These are phyloP conservation scores for Grosmannia serpens DNA, from an alignment of 2,329 filamentous ascomycete species.

Conservation along the genomic window DNA sequence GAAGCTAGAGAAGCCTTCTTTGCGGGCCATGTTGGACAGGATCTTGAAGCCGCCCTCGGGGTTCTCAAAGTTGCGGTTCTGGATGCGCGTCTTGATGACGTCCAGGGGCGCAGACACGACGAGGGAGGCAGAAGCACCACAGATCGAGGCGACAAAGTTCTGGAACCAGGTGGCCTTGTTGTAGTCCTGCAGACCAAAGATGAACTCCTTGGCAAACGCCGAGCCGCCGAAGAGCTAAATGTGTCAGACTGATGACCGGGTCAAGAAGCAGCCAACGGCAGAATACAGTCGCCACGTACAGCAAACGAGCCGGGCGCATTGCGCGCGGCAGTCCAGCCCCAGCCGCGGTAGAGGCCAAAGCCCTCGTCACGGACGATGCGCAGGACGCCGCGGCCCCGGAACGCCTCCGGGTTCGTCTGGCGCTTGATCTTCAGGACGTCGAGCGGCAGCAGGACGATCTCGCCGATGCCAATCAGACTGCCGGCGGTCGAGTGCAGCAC, in stretches of 20 bases:
- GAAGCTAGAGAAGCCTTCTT: slow-evolving; percentile 78
- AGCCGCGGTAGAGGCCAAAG: slow-evolving; percentile 89
- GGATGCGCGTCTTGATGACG: slow-evolving; percentile 96
- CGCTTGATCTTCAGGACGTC: slow-evolving; percentile 99
- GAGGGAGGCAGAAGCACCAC: slow-evolving; percentile 87
- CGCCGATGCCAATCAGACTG: slow-evolving; percentile 91
- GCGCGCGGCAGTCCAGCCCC: slow-evolving; percentile 93
- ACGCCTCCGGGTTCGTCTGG: slow-evolving; percentile 97
- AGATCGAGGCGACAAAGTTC: slow-evolving; percentile 95
- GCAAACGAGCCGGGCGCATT: slow-evolving; percentile 97
- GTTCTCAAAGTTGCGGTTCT: slow-evolving; percentile 98
- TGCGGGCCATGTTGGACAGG: slow-evolving; percentile 80
- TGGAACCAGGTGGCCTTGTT: slow-evolving; percentile 90
- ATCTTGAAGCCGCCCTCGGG: slow-evolving; percentile 91
- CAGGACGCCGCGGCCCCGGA: slow-evolving; percentile 83
- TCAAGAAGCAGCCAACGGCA: neutral
- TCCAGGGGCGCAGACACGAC: slow-evolving; percentile 92
- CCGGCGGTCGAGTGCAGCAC: slow-evolving; percentile 96
- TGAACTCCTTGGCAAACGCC: slow-evolving; percentile 93
- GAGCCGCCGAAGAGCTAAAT: slow-evolving; percentile 88
- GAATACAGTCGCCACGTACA: slow-evolving; percentile 51
- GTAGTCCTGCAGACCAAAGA: slow-evolving; percentile 85
- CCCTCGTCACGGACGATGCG: slow-evolving; percentile 89
- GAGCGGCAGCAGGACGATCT: slow-evolving; percentile 87
- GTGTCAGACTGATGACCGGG: slow-evolving; percentile 21